Conservation (phyloP, 306 rosid genomes). For the Gillenia trifoliata region DNA sequence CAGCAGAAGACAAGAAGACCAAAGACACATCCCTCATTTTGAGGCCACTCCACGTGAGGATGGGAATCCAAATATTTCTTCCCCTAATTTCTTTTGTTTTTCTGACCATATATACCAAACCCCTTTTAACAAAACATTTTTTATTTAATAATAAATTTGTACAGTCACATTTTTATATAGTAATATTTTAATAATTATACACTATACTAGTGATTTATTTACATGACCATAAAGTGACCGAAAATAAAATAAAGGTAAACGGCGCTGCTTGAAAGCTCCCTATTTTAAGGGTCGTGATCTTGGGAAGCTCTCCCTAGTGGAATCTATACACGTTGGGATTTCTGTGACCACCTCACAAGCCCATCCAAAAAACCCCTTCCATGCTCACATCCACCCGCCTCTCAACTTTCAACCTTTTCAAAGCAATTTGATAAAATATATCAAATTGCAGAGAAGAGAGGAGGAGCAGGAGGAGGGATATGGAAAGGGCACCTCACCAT, state of each 20-base stretch:
- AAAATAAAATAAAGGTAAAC: conserved; percentile 32
- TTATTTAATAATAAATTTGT: not conserved
- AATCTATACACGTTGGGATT: conserved; percentile 51
- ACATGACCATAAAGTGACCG: conserved; percentile 39
- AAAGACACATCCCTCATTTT: conserved; percentile 68
- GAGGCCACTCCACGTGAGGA: conserved; percentile 78
- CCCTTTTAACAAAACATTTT: not conserved
- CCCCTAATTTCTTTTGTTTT: not conserved
- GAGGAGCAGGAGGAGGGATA: not conserved
- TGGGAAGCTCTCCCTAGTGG: conserved; percentile 51
- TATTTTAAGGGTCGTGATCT: conserved; percentile 54
- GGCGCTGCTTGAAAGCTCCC: conserved; percentile 59
- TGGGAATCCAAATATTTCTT: conserved; percentile 36
- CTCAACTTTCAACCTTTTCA: not conserved
- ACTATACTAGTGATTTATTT: not conserved
- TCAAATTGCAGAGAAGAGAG: not conserved
- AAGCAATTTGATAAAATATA: not conserved
- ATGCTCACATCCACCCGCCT: not conserved
- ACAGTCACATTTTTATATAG: not conserved
- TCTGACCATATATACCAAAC: conserved; percentile 27
- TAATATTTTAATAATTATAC: not conserved
- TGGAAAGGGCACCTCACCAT: not conserved
- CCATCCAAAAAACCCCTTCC: not conserved
- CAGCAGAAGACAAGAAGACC: conserved; percentile 7
- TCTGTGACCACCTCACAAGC: conserved; percentile 18